Evolutionary conservation across 1,284 basidiomycete species (phyloP), one percentile per base, ranked within the genome.

Genomic region (Boletus coffeatus): DNA sequence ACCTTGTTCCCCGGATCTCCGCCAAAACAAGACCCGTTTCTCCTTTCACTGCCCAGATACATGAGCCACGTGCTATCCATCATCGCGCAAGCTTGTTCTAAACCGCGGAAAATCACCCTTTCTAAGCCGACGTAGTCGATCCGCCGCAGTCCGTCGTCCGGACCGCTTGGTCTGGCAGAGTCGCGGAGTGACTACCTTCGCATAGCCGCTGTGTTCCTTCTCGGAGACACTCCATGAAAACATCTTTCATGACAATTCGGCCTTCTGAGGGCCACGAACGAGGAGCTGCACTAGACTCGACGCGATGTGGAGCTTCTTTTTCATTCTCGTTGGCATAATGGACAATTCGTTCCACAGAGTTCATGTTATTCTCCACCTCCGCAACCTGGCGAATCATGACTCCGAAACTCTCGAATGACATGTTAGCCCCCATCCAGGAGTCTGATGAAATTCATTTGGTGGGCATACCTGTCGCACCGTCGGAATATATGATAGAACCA

Each of bases 341-440:
- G 4, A 92, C 77, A 37, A 94, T 80, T 56, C 92, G 87, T 75
- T 96, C 94, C 5, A 94, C 92, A 29, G 89, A 88, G 73, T 94
- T 94, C 90, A 96, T 94, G 75, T 95, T 85, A 73, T 96, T 95
- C 75, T 96, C 92, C 14, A 94, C 87, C 71, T 94, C 91, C 4
- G 91, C 90, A 59, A 83, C 82, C 73, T 95, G 93, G 21, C 92
- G 86, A 57, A 95, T 86, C 71, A 94, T 82, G 90, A 88, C 93
- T 14, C 89, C 88, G 70, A 95, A 94, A 1, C 84, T 75, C 81
- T 86, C n/a, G 25, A 65, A 50, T 59, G 34, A 43, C 8, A 62
- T 10, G 65, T 64, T 48, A 67, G 61, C 43, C 43, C 66, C 16
- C n/a, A 4, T 13, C 4, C 16, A 32, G n/a, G 18, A 18, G 14